Evolutionary conservation across 1,139 yeast species (phyloP).

Genomic region (Kurtzmaniella quercitrusa): DNA sequence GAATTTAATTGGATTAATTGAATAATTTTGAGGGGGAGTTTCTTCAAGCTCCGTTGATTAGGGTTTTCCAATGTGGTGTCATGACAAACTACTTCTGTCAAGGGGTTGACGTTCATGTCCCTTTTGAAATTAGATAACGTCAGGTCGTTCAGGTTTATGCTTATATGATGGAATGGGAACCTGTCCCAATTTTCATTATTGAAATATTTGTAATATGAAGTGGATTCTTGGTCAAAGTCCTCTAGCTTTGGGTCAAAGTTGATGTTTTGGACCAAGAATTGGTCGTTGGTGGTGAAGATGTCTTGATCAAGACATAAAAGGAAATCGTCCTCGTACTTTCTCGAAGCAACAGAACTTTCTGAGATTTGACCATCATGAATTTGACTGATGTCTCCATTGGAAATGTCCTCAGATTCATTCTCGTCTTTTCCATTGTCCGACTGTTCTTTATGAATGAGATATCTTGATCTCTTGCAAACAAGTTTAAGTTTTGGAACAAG

Average conservation of each 20-base stretch:
- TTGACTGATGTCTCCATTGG: neutral
- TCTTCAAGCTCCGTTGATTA: conserved; percentile 16
- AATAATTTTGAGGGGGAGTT: conserved; percentile 34
- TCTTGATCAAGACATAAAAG: conserved; percentile 32
- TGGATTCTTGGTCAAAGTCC: conserved; percentile 7
- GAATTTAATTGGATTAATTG: conserved; percentile 30
- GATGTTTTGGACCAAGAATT: conserved; percentile 14
- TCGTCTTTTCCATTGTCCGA: neutral
- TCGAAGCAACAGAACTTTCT: conserved; percentile 3
- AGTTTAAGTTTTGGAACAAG: conserved; percentile 47
- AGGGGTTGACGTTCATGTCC: conserved; percentile 26
- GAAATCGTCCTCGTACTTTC: conserved; percentile 31
- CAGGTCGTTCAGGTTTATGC: conserved; percentile 37
- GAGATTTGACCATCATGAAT: neutral
- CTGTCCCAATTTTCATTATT: conserved; percentile 18
- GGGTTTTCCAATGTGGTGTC: conserved; percentile 6
- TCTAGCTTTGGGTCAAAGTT: conserved; percentile 10
- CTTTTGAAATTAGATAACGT: conserved; percentile 31
- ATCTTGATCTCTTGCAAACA: conserved; percentile 44
- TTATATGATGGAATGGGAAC: conserved; percentile 35
- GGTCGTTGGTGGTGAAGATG: conserved; percentile 31
- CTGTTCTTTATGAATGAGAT: conserved; percentile 19
- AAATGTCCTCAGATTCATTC: neutral
- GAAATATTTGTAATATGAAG: neutral
- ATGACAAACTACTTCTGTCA: conserved; percentile 4